Conservation (phyloP, 129 eudicot genomes). For the Oenanthe sinensis region DNA sequence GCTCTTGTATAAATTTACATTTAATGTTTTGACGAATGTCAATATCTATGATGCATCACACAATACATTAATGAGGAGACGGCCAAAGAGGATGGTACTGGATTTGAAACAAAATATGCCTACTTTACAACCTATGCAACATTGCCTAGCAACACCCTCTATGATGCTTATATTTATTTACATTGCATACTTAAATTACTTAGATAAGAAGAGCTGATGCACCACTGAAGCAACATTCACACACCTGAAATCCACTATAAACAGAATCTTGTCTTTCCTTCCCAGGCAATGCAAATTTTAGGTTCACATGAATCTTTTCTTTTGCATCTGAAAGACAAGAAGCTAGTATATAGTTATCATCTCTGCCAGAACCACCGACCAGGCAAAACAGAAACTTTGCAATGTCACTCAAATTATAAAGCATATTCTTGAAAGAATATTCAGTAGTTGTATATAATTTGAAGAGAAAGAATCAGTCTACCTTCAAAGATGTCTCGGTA, state of each 20-base stretch:
- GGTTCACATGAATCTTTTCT: conserved; percentile 53
- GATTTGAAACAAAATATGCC: not conserved
- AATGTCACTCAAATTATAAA: not conserved
- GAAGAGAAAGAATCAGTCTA: conserved; percentile 13
- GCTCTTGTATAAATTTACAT: not conserved
- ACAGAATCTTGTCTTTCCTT: conserved; percentile 99
- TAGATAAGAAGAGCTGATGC: not conserved
- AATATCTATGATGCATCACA: not conserved
- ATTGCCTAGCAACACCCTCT: not conserved
- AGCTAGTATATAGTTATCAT: not conserved
- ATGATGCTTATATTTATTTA: not conserved
- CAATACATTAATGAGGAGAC: not conserved
- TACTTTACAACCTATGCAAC: not conserved
- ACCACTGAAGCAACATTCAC: conserved; percentile 9
- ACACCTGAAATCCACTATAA: conserved; percentile 93
- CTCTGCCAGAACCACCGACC: conserved; percentile 9
- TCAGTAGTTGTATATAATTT: not conserved
- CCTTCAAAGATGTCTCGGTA: conserved; percentile 95
- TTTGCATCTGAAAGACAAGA: conserved; percentile 42
- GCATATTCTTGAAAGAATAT: not conserved
- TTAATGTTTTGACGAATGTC: not conserved
- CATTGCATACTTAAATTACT: not conserved
- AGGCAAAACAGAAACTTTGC: not conserved
- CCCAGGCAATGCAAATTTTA: conserved; percentile 95
- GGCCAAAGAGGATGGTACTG: not conserved